Evolutionary conservation across 495 filamentous ascomycete species (phyloP), one percentile per base, ranked within the genome.

Genomic region (Podospora bellae-mahoneyi): DNA sequence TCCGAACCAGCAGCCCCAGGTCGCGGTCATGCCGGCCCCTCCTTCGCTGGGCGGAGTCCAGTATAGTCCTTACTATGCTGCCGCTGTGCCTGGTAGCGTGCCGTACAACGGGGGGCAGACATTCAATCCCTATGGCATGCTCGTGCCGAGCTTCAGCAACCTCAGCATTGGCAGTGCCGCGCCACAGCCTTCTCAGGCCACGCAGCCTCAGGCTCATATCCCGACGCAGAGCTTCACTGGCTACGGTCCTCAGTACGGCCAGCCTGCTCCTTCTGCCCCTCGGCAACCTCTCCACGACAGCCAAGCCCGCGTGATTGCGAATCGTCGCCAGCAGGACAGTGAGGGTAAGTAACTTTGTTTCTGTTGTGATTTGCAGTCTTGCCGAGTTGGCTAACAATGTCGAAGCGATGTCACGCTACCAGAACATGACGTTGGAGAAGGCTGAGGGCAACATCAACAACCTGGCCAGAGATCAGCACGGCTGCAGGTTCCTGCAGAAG

Each of bases 391-490:
- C 64, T 66, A 61, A 48, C 39, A 48, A 44, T 58, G 53, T 32
- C 26, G 19, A 66, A 86, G 84, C 85, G 60, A 85, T 85, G 75
- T 85, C 85, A 71, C 92, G 92, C 27, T 97, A 90, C 77, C 84
- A 87, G 53, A 92, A 92, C 73, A 80, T 91, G 69, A 85, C 88
- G 18, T 80, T 99, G n/a, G 90, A 96, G 73, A 83, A 89, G 60
- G 87, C 94, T 68, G 82, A 84, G 55, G 92, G 92, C 48, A 88
- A 92, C 71, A 90, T 99, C 71, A 94, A 97, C 77, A 81, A 81
- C 15, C 83, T 96, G 23, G 98, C 94, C 84, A 97, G 96, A 79
- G 95, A 99, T 74, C 95, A 99, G 79, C 92, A 98, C 78, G 95
- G 95, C 28, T 99, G 95, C 73, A 89, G 95, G 66, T 97, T 91